phyloP scores from a whole-genome alignment of 1,139 yeast species.

The Kodamaea anthophila region DNA sequence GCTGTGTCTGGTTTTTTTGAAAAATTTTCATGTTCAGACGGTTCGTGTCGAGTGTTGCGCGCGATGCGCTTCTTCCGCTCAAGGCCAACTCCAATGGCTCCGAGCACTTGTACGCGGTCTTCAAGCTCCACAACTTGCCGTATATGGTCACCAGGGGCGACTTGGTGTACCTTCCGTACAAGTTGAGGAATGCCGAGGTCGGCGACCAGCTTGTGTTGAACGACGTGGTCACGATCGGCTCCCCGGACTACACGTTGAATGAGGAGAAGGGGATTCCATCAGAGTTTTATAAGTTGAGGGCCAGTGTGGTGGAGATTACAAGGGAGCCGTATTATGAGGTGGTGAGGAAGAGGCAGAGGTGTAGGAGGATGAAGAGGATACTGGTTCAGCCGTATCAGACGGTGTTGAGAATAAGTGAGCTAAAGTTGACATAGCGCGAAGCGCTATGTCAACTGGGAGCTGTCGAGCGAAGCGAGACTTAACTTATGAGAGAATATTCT shows the following conservation, averaged over 20 bases:
- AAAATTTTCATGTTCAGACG: too few relatives aligned
- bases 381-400: slow-evolving; percentile 78
- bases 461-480: too few relatives aligned
- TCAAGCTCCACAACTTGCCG: slow-evolving; percentile 77
- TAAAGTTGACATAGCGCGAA: slow-evolving; percentile 41
- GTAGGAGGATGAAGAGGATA: slow-evolving; percentile 76
- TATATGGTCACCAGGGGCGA: slow-evolving; percentile 92
- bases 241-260: slow-evolving; percentile 67
- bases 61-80: slow-evolving; percentile 51
- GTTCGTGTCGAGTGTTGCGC: too few relatives aligned
- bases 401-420: slow-evolving; percentile 70
- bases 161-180: slow-evolving; percentile 68
- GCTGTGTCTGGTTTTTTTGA: too few relatives aligned
- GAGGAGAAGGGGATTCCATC: slow-evolving; percentile 29
- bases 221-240: slow-evolving; percentile 77
- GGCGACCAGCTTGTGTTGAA: slow-evolving; percentile 74
- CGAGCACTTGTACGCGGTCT: slow-evolving; percentile 65
- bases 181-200: slow-evolving; percentile 65
- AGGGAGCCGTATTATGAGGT: slow-evolving; percentile 66
- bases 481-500: too few relatives aligned
- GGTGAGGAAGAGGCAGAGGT: slow-evolving; percentile 64
- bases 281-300: slow-evolving; percentile 55
- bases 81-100: slow-evolving; percentile 54
- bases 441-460: too few relatives aligned
- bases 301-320: slow-evolving; percentile 80